Percentiles rank a stretch among this genome's conserved stretches.
These are phyloP conservation scores for Euphorbia tirucalli DNA, from an alignment of 345 rosid genomes.

Conservation along the genomic window DNA sequence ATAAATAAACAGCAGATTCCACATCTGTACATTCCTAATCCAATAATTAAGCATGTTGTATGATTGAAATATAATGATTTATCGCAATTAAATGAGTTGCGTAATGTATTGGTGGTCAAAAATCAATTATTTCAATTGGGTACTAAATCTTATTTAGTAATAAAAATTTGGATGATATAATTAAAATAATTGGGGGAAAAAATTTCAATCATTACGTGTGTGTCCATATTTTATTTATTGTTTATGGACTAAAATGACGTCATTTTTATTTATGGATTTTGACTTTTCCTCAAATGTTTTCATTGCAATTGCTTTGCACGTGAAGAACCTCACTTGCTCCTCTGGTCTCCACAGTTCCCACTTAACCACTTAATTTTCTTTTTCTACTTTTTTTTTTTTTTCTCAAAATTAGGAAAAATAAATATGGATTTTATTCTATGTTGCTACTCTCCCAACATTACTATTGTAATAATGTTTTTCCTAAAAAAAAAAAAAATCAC, in stretches of 20 bases:
- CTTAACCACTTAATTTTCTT: not conserved
- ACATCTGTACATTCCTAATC: too few species aligned
- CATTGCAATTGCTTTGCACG: not conserved
- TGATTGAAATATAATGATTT: too few species aligned
- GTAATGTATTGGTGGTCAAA: too few species aligned
- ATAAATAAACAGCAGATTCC: too few species aligned
- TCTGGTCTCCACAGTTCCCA: slow-evolving; percentile 1
- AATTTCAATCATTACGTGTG: not conserved
- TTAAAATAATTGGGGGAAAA: not conserved
- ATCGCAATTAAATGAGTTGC: too few species aligned
- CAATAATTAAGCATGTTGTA: too few species aligned
- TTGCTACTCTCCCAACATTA: not conserved
- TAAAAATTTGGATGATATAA: too few species aligned
- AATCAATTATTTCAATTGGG: too few species aligned
- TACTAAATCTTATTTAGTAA: too few species aligned
- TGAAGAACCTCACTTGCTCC: not conserved
- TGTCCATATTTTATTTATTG: not conserved
- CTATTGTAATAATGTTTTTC: not conserved
- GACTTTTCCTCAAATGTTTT: not conserved
- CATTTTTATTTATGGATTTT: not conserved
- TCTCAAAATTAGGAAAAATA: not conserved
- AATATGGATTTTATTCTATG: not conserved
- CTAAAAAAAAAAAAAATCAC: too few species aligned
- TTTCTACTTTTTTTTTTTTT: too few species aligned
- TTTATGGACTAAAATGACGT: not conserved